A percentile compares a stretch with the other conserved stretches of the same genome.
Evolutionary conservation across 148 eudicot genomes (phyloP).

Genomic region (Arctostaphylos glauca): DNA sequence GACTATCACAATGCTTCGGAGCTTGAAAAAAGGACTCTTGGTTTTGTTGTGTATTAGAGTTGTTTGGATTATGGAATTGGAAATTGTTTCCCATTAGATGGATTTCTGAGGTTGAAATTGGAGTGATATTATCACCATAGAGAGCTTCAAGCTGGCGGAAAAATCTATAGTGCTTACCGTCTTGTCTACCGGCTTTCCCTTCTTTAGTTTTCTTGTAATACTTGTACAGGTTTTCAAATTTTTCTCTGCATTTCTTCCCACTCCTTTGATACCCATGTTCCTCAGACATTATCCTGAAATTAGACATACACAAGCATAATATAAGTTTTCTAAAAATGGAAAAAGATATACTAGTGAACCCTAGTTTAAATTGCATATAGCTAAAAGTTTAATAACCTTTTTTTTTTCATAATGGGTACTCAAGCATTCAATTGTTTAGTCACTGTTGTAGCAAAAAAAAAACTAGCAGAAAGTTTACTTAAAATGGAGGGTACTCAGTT

Average conservation of each 20-base stretch:
- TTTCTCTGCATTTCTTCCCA: slow-evolving; percentile 97
- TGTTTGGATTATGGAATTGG: slow-evolving; percentile 14
- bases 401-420: neutral
- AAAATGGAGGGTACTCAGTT: slow-evolving; percentile 3
- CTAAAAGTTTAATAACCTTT: neutral
- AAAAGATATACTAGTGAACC: slow-evolving; percentile 26
- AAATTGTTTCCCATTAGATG: slow-evolving; percentile 29
- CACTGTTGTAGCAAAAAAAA: slow-evolving; percentile 7
- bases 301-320: neutral
- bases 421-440: neutral
- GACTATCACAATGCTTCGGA: slow-evolving; percentile 34
- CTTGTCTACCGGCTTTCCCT: slow-evolving; percentile 97
- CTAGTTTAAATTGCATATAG: slow-evolving; percentile 23
- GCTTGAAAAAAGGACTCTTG: slow-evolving; percentile 24
- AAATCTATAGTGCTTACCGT: slow-evolving; percentile 87
- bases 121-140: slow-evolving; percentile 39
- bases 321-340: neutral
- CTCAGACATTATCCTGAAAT: slow-evolving; percentile 76
- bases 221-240: slow-evolving; percentile 91
- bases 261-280: slow-evolving; percentile 98
- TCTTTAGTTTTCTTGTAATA: slow-evolving; percentile 98
- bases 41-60: slow-evolving; percentile 9
- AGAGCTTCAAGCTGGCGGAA: slow-evolving; percentile 95
- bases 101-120: slow-evolving; percentile 22
- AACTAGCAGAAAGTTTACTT: neutral